A percentile compares a stretch with the other conserved stretches of the same genome.
Evolutionary conservation across 345 rosid species (phyloP).

Genomic region (Limnanthes douglasii): DNA sequence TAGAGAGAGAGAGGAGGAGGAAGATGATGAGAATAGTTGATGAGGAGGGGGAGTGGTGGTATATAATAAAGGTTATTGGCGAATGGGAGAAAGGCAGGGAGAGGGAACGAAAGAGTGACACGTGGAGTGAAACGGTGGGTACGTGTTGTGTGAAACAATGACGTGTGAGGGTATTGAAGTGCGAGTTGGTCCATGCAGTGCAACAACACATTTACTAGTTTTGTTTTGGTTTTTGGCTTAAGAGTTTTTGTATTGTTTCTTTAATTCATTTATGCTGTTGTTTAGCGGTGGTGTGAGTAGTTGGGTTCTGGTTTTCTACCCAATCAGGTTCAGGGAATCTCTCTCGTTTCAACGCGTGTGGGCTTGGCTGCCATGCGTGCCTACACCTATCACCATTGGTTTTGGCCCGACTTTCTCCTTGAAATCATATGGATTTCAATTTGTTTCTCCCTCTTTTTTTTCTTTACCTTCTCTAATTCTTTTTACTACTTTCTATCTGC

Average conservation of each 20-base stretch:
- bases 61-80: slow-evolving; percentile 7
- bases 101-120: slow-evolving; percentile 29
- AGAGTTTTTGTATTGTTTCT: no score
- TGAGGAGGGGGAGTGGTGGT: neutral
- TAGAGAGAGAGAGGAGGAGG: slow-evolving; percentile 7
- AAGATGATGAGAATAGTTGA: slow-evolving; percentile 1
- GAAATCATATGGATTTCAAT: no score
- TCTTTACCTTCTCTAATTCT: no score
- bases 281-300: slow-evolving; percentile 5
- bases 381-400: slow-evolving; percentile 53
- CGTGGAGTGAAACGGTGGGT: slow-evolving; percentile 43
- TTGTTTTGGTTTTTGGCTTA: no score
- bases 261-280: slow-evolving; percentile 23
- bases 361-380: slow-evolving; percentile 59
- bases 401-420: no score
- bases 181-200: slow-evolving; percentile 40
- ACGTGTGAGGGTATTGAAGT: slow-evolving; percentile 32
- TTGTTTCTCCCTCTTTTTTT: no score
- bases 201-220: slow-evolving; percentile 16
- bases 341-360: slow-evolving; percentile 56
- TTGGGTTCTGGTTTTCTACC: slow-evolving; percentile 17
- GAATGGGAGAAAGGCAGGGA: slow-evolving; percentile 35
- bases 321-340: slow-evolving; percentile 19
- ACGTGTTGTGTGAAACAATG: slow-evolving; percentile 46
- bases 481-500: no score